Conservation (phyloP, 2,329 filamentous ascomycete genomes). For the Chalaropsis thielavioides region DNA sequence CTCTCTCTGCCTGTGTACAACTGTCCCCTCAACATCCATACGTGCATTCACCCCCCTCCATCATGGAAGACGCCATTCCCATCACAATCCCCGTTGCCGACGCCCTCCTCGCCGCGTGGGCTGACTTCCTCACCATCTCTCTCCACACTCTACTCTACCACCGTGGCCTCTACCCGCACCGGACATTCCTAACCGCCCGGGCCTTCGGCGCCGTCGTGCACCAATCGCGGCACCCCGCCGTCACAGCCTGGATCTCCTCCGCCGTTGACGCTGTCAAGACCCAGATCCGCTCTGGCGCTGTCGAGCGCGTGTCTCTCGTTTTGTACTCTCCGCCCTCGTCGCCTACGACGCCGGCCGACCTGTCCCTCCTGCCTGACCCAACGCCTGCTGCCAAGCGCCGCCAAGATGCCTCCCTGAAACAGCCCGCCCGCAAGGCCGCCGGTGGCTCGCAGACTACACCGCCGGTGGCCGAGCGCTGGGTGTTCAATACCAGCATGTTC, state of each 20-base stretch:
- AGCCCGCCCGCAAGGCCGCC: not conserved
- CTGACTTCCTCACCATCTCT: slow-evolving; percentile 65
- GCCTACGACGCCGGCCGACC: not conserved
- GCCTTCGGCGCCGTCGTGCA: slow-evolving; percentile 75
- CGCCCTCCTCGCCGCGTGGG: slow-evolving; percentile 53
- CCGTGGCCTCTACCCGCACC: slow-evolving; percentile 60
- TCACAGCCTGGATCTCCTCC: slow-evolving; percentile 75
- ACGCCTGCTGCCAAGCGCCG: not conserved
- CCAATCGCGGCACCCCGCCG: slow-evolving; percentile 71
- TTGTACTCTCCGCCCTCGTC: slow-evolving; percentile 26
- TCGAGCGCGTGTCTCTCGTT: slow-evolving; percentile 34
- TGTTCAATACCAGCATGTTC: slow-evolving; percentile 12
- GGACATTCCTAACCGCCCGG: slow-evolving; percentile 63
- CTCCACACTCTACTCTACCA: slow-evolving; percentile 80
- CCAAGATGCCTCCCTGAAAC: not conserved
- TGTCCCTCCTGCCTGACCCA: not conserved
- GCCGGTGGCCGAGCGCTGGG: slow-evolving; percentile 13
- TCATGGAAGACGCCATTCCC: slow-evolving; percentile 10
- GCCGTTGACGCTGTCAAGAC: slow-evolving; percentile 57
- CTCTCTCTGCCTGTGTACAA: not conserved
- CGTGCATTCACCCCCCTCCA: not conserved
- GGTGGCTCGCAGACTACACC: not conserved
- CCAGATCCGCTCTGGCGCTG: slow-evolving; percentile 48
- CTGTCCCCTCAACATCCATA: not conserved
- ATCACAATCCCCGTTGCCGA: slow-evolving; percentile 32